phyloP scores from a whole-genome alignment of 129 eudicot genomes.

The Solidago caesia region DNA sequence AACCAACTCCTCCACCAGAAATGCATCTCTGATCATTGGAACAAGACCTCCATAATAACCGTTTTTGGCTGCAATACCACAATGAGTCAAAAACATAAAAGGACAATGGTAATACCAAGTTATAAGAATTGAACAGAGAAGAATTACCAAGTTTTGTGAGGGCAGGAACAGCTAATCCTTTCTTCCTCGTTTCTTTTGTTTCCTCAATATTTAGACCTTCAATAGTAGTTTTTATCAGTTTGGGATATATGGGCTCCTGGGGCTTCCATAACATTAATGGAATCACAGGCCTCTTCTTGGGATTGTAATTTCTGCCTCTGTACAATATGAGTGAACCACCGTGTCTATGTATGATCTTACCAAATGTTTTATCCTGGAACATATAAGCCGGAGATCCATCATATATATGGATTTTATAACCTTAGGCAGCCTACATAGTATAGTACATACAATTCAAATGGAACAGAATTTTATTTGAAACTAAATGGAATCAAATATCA shows the following conservation, averaged over 20 bases:
- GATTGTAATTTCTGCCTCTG: conserved; percentile 80
- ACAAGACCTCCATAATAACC: conserved; percentile 95
- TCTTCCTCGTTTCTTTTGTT: conserved; percentile 82
- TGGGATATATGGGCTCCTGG: conserved; percentile 85
- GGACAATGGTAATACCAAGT: background rate
- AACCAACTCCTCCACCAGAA: conserved; percentile 74
- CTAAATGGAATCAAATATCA: too few species aligned
- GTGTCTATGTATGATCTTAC: conserved; percentile 79
- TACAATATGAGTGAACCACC: conserved; percentile 79
- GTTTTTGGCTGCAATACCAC: conserved; percentile 61
- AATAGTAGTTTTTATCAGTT: conserved; percentile 78
- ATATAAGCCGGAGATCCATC: conserved; percentile 6
- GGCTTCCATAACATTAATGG: conserved; percentile 99
- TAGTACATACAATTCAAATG: background rate
- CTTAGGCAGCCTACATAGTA: conserved; percentile 13
- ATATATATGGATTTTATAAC: conserved; percentile 16
- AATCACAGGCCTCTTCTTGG: conserved; percentile 68
- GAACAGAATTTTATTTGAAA: too few species aligned
- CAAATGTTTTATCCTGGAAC: conserved; percentile 82
- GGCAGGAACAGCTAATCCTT: conserved; percentile 77
- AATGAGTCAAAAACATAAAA: conserved; percentile 1
- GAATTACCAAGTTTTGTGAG: conserved; percentile 79
- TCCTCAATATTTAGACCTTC: conserved; percentile 85
- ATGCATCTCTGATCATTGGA: conserved; percentile 93
- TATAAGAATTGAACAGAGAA: conserved; percentile 7